These are phyloP conservation scores for Osmanthus fragrans DNA, from an alignment of 257 asterid genomes.

Conservation along the genomic window DNA sequence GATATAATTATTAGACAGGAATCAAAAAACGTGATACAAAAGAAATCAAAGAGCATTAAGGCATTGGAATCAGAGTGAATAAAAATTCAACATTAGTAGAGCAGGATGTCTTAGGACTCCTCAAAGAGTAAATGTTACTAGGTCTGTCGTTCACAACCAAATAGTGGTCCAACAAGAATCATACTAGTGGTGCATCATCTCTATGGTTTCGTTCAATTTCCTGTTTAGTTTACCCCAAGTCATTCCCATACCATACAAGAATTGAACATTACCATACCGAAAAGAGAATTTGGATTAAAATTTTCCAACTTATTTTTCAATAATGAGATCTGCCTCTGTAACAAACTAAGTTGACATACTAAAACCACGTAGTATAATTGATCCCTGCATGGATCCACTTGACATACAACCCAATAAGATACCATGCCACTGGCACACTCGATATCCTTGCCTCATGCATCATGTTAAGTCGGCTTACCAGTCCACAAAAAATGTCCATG, in stretches of 20 bases:
- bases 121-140: background rate
- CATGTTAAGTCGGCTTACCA: constrained; percentile 13
- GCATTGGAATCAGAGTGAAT: background rate
- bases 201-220: background rate
- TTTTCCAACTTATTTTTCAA: background rate
- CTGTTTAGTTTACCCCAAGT: background rate
- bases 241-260: constrained; percentile 10
- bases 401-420: background rate
- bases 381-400: background rate
- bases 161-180: background rate
- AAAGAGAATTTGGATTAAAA: background rate
- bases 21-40: background rate
- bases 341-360: background rate
- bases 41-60: background rate
- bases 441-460: background rate
- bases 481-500: constrained; percentile 4
- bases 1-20: background rate
- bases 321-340: background rate
- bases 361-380: background rate
- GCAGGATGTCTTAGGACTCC: background rate
- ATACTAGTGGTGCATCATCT: background rate
- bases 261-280: background rate
- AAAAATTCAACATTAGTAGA: background rate
- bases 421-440: constrained; percentile 8
- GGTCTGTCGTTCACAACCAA: background rate